Percentiles rank a stretch among this genome's conserved stretches.
phyloP scores from a whole-genome alignment of 495 filamentous ascomycete genomes.

The Bacidia gigantensis region DNA sequence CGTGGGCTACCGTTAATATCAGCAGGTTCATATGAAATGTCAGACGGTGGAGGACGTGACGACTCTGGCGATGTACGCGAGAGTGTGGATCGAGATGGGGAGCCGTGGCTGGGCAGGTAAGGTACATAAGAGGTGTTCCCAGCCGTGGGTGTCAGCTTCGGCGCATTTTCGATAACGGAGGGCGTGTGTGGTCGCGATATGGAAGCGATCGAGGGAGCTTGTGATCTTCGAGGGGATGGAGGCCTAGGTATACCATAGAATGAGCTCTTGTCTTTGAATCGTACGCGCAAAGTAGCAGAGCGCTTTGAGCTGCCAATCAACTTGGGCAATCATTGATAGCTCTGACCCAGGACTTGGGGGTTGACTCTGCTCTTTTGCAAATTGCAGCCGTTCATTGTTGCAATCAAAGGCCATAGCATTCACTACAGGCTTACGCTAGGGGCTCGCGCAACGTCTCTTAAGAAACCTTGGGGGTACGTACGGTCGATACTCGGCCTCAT shows the following conservation, averaged over 20 bases:
- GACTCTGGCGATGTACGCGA: constrained; percentile 51
- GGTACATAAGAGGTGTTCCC: constrained; percentile 38
- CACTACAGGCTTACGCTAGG: constrained; percentile 10
- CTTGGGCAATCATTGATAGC: constrained; percentile 15
- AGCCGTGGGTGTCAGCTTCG: constrained; percentile 41
- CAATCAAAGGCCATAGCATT: constrained; percentile 11
- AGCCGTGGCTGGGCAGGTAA: constrained; percentile 38
- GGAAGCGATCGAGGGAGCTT: constrained; percentile 11
- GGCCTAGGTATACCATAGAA: constrained; percentile 13
- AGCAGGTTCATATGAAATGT: constrained; percentile 63
- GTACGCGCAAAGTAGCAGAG: constrained; percentile 10
- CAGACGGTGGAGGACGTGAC: constrained; percentile 51
- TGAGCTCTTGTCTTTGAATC: constrained; percentile 16
- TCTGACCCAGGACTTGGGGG: background rate
- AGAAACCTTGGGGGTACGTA: constrained; percentile 23
- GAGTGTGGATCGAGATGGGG: constrained; percentile 56
- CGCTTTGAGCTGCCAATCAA: constrained; percentile 16
- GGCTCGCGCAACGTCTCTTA: constrained; percentile 1
- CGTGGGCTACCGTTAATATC: constrained; percentile 82
- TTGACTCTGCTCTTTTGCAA: background rate
- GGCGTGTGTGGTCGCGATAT: constrained; percentile 33
- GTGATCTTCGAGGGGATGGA: constrained; percentile 14
- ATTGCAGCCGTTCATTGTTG: constrained; percentile 1
- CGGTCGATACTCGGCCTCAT: constrained; percentile 34
- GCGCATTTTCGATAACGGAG: constrained; percentile 41